Evolutionary conservation across 257 asterid genomes (phyloP), one percentile per base, ranked within the genome.

Genomic region (Misopates orontium): DNA sequence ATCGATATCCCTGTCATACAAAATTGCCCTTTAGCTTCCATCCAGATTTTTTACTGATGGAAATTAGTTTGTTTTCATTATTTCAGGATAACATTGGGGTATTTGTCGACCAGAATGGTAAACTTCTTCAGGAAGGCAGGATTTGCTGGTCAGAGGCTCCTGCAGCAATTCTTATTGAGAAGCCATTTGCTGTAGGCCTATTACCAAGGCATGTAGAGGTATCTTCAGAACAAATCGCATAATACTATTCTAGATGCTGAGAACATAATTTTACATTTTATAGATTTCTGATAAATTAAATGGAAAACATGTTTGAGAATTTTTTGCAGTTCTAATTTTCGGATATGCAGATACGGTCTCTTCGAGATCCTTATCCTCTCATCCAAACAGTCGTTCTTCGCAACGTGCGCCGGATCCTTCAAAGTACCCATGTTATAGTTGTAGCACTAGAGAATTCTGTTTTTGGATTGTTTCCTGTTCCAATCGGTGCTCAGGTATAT

Each of bases 91-190:
- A 94, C 74, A 90, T 94, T 71, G 99, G 99, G 64, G 90, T 94
- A 67, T 83, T 94, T 80, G 96, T 94, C 67, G 95, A 94, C 78
- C 97, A 94, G 87, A 94, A 90, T 44, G 99, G 99, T 31, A 94
- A 94, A 85, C 96, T 90, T 79, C 90, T 86, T 52, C 99, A 86
- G 77, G 99, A 87, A 69, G 99, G 97, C 72, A 84, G 95, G 82
- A 73, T 94, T 72, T 88, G 95, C 84, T 94, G 99, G 99, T 94
- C 99, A 8, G 99, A 94, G 75, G 96, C 99, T 74, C 99, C 97
- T 67, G 78, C 86, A 20, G 77, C 83, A 56, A 82, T 88, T 71
- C 78, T 82, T 65, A 82, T 85, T 68, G 89, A 86, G 81, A 84
- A 80, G 75, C 99, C 97, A 61, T 88, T 90, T 85, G 96, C 85